These are phyloP conservation scores for Globisporangium ultimum DNA, from an alignment of 352 stramenopile genomes.

Conservation along the genomic window DNA sequence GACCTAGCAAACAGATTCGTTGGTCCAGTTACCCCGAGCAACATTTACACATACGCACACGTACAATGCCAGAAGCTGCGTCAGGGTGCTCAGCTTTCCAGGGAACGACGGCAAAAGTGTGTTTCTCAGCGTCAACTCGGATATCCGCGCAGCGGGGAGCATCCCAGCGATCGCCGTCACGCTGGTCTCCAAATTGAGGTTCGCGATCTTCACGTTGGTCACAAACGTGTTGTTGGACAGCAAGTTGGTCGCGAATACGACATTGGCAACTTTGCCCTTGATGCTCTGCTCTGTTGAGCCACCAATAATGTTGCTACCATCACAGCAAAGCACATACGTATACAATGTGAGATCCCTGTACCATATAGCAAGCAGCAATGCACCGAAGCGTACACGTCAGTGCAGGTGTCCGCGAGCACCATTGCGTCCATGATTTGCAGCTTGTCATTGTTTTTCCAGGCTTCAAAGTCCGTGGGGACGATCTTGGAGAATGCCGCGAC, in stretches of 20 bases:
- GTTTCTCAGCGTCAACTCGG: slow-evolving; percentile 8
- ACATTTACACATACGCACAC: neutral
- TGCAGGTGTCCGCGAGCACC: slow-evolving; percentile 21
- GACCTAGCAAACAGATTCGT: slow-evolving; percentile 1
- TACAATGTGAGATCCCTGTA: neutral
- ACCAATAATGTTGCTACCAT: slow-evolving; percentile 36
- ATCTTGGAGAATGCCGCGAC: slow-evolving; percentile 15
- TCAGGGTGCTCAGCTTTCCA: slow-evolving; percentile 5
- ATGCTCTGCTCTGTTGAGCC: slow-evolving; percentile 36
- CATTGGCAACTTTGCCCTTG: slow-evolving; percentile 36
- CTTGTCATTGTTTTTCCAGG: slow-evolving; percentile 31
- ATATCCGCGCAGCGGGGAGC: slow-evolving; percentile 7
- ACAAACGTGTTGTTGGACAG: slow-evolving; percentile 30
- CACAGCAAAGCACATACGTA: neutral
- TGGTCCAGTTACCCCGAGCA: neutral
- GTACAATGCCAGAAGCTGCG: slow-evolving; percentile 9
- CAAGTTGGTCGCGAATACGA: slow-evolving; percentile 29
- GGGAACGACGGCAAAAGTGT: slow-evolving; percentile 7
- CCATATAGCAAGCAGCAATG: neutral
- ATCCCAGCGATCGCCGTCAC: slow-evolving; percentile 4
- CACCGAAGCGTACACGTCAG: slow-evolving; percentile 17
- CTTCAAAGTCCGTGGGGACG: slow-evolving; percentile 18
- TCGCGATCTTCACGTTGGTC: slow-evolving; percentile 29
- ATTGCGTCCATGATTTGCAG: slow-evolving; percentile 28
- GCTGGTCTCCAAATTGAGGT: slow-evolving; percentile 7